Evolutionary conservation across 1,284 basidiomycete genomes (phyloP), one percentile per base, ranked within the genome.

Genomic region (Sanghuangporus baumii): DNA sequence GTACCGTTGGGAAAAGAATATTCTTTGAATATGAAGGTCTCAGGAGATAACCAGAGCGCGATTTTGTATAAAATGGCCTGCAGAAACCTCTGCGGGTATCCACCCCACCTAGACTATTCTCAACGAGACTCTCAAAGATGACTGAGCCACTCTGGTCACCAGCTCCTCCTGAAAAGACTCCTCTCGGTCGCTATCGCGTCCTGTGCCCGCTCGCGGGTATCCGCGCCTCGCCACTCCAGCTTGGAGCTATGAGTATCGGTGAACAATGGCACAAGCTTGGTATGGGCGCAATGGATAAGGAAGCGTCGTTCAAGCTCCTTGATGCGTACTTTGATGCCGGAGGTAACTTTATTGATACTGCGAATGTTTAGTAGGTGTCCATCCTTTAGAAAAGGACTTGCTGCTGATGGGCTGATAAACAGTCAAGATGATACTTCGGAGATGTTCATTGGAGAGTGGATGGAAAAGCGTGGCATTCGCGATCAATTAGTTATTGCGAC

Each of bases 241-340:
- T 83, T 9, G 81, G 81, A 12, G 78, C 74, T 11, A 81, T 81
- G 79, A 75, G 72, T 48, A 70, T 81, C 57, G 79, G 79, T 20
- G 71, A 77, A 60, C 73, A 75, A 48, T 78, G 77, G 77, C 40
- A 59, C 3, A 40, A 43, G 34, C 14, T 65, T 18, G 60, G 60
- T 11, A 61, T 65, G 59, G 63, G 63, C 8, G 3, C 59, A 16
- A 65, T 65, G 63, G 55, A 61, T 31, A 63, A 63, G 51, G 62
- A 63, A 50, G 20, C 58, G 31, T 57, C 62, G 7, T 70, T 71
- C 64, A 62, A 69, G 62, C 56, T 71, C 7, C 65, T 67, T n/a
- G 65, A 67, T 52, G 65, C 66, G 18, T 67, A 40, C 52, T 67
- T 59, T 43, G 65, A 67, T 43, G 66, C 67, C 4, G 65, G 66